phyloP scores from a whole-genome alignment of 169 alveolate genomes.

The Cryptosporidium sp. region DNA sequence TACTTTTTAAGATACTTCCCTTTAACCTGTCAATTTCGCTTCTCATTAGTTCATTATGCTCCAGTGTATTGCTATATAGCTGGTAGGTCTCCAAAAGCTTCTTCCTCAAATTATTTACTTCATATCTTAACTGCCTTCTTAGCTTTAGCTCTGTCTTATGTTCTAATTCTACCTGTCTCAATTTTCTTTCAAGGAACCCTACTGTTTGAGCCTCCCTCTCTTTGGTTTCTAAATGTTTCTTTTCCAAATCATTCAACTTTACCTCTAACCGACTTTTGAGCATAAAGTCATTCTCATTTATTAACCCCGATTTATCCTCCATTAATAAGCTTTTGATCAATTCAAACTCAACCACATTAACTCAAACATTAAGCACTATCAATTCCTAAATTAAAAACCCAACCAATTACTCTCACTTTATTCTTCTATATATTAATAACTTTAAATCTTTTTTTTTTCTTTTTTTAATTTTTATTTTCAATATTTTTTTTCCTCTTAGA shows the following conservation, averaged over 20 bases:
- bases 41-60: constrained; percentile 45
- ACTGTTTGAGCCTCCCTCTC: constrained; percentile 73
- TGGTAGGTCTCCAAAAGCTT: constrained; percentile 45
- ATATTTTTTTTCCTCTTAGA: not conserved
- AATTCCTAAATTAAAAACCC: not conserved
- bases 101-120: constrained; percentile 61
- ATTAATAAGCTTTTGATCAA: not conserved
- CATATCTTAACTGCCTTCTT: constrained; percentile 66
- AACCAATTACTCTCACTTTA: not conserved
- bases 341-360: not conserved
- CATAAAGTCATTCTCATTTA: constrained; percentile 23
- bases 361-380: not conserved
- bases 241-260: constrained; percentile 63
- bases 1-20: no score
- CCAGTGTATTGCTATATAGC: constrained; percentile 59
- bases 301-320: constrained; percentile 36
- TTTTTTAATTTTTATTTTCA: not conserved
- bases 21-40: constrained; percentile 42
- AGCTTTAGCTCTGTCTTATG: constrained; percentile 59
- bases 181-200: constrained; percentile 58
- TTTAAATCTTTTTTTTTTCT: not conserved
- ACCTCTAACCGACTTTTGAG: constrained; percentile 62
- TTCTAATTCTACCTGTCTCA: constrained; percentile 62
- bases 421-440: not conserved
- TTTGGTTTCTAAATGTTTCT: constrained; percentile 44